phyloP scores from a whole-genome alignment of 2,329 filamentous ascomycete species.

The Scedosporium apiospermum region DNA sequence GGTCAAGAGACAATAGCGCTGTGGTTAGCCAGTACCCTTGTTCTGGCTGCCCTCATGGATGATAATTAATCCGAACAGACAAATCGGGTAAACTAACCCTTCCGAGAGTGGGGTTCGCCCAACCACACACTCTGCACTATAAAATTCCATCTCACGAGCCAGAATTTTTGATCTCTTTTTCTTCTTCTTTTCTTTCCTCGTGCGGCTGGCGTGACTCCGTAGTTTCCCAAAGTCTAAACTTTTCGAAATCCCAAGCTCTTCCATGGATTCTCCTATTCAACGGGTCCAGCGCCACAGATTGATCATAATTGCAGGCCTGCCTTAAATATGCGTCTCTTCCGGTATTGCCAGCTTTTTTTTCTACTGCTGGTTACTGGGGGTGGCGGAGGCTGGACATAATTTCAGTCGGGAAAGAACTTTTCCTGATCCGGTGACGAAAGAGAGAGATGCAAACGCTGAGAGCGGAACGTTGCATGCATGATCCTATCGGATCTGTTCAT shows the following conservation, averaged over 20 bases:
- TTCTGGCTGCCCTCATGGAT: not conserved
- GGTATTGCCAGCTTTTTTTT: slow-evolving; percentile 12
- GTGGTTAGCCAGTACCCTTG: too few species aligned
- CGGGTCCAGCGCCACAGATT: slow-evolving; percentile 59
- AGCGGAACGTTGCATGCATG: not conserved
- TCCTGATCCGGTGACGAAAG: not conserved
- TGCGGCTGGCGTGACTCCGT: slow-evolving; percentile 64
- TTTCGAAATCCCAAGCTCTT: not conserved
- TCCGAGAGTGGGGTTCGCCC: not conserved
- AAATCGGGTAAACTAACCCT: not conserved
- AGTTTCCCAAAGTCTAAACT: slow-evolving; percentile 6
- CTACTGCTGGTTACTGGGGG: slow-evolving; percentile 17
- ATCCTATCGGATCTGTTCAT: not conserved
- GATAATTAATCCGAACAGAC: not conserved
- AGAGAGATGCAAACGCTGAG: not conserved
- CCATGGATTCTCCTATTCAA: not conserved
- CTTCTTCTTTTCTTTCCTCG: slow-evolving; percentile 53
- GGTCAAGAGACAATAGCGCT: too few species aligned
- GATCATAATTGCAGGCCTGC: slow-evolving; percentile 68
- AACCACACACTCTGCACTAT: not conserved
- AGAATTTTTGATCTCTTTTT: slow-evolving; percentile 17
- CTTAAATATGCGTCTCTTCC: slow-evolving; percentile 33
- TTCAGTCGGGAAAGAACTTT: not conserved
- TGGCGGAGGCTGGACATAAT: slow-evolving; percentile 32
- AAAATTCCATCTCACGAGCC: not conserved